Evolutionary conservation across 108 stramenopile species (phyloP), one percentile per base, ranked within the genome.

Genomic region (Nannochloropsis oceanica): DNA sequence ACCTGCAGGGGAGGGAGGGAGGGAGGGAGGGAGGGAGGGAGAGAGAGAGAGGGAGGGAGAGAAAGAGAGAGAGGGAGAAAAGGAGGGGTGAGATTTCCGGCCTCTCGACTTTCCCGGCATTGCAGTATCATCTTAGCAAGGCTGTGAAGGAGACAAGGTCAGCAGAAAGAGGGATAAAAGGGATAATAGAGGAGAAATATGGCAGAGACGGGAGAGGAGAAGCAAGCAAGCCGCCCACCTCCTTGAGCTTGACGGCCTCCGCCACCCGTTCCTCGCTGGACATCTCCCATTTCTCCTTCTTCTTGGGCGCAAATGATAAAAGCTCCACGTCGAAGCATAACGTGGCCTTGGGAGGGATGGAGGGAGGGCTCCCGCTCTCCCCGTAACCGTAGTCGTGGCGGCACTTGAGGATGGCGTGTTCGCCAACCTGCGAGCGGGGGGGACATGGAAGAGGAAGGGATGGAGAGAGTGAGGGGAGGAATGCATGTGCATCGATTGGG

Each of bases 161-260:
- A 7, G 59, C 59, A 73, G 59, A 18, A 73, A n/a, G 22, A 73
- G 59, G 22, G n/a, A n/a, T 34, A 34, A 34, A 5, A 34, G 34
- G 34, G 34, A 34, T 5, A 34, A 34, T 34, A 34, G 34, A 34
- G 1, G 34, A 5, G 34, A 34, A 34, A 34, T 1, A 1, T 34
- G 34, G 34, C 34, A 34, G 34, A 5, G 18, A 14, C 7, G n/a
- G 43, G 8, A 42, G 2, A 25, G 25, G 8, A 18, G 25, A 13
- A 43, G 83, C 11, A 44, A 13, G 25, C 7, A 44, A 83, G 79
- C 43, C 42, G 27, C 94, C 95, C 84, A 92, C 89, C 27, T 92
- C 92, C 84, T 98, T 98, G 46, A 95, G 82, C 42, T 92, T 92
- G 24, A 88, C 82, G n/a, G 96, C 96, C 59, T 92, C 88, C 44